These are phyloP conservation scores for Tuber calosporum DNA, from an alignment of 495 filamentous ascomycete species.

Conservation along the genomic window DNA sequence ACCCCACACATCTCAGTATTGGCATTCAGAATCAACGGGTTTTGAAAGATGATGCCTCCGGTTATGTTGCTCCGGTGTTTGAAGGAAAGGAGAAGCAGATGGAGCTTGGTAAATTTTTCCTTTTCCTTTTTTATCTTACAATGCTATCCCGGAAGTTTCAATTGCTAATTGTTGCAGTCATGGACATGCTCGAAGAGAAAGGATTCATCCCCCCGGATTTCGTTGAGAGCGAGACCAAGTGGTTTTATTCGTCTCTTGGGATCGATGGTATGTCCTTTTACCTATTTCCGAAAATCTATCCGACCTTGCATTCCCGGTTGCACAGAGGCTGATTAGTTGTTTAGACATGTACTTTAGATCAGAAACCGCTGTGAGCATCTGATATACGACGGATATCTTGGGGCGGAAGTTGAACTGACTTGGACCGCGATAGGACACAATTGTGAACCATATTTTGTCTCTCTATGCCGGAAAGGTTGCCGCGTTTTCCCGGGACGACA, in stretches of 20 bases:
- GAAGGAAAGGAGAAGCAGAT: constrained; percentile 92
- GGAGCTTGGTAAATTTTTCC: constrained; percentile 60
- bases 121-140: background rate
- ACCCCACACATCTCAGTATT: constrained; percentile 82
- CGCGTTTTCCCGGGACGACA: constrained; percentile 87
- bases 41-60: constrained; percentile 81
- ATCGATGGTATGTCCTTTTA: constrained; percentile 55
- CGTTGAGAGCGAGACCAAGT: constrained; percentile 73
- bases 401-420: constrained; percentile 12
- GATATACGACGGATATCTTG: background rate
- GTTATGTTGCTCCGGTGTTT: constrained; percentile 92
- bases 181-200: constrained; percentile 66
- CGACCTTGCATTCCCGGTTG: background rate
- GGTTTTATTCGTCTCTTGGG: constrained; percentile 96
- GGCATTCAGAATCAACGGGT: constrained; percentile 48
- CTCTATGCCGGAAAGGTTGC: constrained; percentile 96
- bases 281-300: background rate
- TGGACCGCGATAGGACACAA: constrained; percentile 52
- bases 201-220: constrained; percentile 81
- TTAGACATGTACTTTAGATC: constrained; percentile 93
- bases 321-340: constrained; percentile 20
- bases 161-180: constrained; percentile 49
- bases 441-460: constrained; percentile 88
- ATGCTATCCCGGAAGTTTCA: background rate
- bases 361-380: constrained; percentile 53